phyloP scores from a whole-genome alignment of 2,329 filamentous ascomycete genomes.

The Colletotrichum sp. region DNA sequence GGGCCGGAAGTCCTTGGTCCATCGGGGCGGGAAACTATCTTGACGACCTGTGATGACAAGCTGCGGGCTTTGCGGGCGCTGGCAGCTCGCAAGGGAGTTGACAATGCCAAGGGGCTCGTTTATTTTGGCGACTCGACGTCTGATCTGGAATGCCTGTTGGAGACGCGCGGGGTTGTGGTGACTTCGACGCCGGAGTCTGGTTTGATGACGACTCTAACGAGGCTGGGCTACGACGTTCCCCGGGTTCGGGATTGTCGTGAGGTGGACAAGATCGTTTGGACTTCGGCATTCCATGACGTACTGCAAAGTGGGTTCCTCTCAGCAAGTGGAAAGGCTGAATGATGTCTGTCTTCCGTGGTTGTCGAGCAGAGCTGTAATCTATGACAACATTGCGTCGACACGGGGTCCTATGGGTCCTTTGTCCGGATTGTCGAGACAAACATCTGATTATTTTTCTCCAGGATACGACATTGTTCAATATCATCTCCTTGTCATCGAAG shows the following conservation, averaged over 20 bases:
- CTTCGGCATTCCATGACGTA: slow-evolving; percentile 32
- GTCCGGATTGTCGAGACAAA: neutral
- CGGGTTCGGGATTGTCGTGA: slow-evolving; percentile 27
- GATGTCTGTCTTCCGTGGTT: neutral
- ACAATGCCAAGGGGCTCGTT: slow-evolving; percentile 33
- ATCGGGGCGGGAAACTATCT: slow-evolving; percentile 27
- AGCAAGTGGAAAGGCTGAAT: neutral
- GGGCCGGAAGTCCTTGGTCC: slow-evolving; percentile 39
- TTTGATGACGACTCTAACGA: slow-evolving; percentile 25
- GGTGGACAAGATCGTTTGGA: slow-evolving; percentile 31
- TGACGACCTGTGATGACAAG: slow-evolving; percentile 53
- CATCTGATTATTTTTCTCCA: neutral
- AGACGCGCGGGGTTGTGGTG: slow-evolving; percentile 51
- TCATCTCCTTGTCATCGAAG: neutral
- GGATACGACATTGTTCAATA: neutral
- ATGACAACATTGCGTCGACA: neutral
- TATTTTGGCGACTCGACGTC: slow-evolving; percentile 66
- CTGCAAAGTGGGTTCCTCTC: neutral
- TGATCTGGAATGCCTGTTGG: slow-evolving; percentile 58
- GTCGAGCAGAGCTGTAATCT: neutral
- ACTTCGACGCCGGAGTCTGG: slow-evolving; percentile 33
- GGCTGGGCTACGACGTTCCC: slow-evolving; percentile 35
- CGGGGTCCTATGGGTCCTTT: neutral
- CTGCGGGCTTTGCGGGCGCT: slow-evolving; percentile 41
- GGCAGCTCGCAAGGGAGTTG: slow-evolving; percentile 17